A percentile compares a stretch with the other conserved stretches of the same genome.
phyloP scores from a whole-genome alignment of 805 yeast species.

The Metschnikowia corniflorae region DNA sequence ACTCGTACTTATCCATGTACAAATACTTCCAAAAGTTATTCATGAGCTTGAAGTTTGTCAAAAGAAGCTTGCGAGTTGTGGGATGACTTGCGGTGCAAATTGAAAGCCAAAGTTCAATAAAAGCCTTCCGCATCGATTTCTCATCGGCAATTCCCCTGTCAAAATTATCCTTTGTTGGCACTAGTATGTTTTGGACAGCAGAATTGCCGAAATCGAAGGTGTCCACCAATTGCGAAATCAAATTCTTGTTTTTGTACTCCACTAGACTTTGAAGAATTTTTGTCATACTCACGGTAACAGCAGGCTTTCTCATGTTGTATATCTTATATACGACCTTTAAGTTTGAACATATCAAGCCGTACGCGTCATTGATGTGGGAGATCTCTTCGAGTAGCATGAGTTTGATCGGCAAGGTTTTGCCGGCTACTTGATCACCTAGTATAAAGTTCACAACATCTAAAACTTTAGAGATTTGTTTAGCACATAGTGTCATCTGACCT shows the following conservation, averaged over 20 bases:
- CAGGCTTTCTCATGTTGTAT: conserved; percentile 53
- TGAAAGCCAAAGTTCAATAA: conserved; percentile 59
- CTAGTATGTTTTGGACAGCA: conserved; percentile 53
- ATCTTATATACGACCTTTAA: conserved; percentile 66
- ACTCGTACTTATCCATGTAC: conserved; percentile 27
- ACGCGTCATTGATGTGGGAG: conserved; percentile 31
- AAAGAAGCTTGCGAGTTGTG: conserved; percentile 60
- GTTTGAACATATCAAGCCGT: conserved; percentile 50
- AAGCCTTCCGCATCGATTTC: conserved; percentile 52
- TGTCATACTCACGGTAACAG: conserved; percentile 60
- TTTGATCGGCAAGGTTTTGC: conserved; percentile 11
- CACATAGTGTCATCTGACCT: conserved; percentile 42
- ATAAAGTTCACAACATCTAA: conserved; percentile 25
- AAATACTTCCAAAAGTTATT: conserved; percentile 66
- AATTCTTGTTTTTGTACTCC: conserved; percentile 44
- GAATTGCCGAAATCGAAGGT: conserved; percentile 66
- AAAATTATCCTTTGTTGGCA: conserved; percentile 46
- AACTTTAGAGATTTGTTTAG: conserved; percentile 32
- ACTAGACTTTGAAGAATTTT: conserved; percentile 52
- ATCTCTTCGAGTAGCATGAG: conserved; percentile 17
- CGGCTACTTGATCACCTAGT: conserved; percentile 16
- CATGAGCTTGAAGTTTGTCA: conserved; percentile 55
- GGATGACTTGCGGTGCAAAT: conserved; percentile 45
- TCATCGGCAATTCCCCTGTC: conserved; percentile 30
- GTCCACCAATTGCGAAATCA: conserved; percentile 56